A percentile compares a stretch with the other conserved stretches of the same genome.
Conservation (phyloP, 108 stramenopile genomes). For the Epithemia pelagica region DNA sequence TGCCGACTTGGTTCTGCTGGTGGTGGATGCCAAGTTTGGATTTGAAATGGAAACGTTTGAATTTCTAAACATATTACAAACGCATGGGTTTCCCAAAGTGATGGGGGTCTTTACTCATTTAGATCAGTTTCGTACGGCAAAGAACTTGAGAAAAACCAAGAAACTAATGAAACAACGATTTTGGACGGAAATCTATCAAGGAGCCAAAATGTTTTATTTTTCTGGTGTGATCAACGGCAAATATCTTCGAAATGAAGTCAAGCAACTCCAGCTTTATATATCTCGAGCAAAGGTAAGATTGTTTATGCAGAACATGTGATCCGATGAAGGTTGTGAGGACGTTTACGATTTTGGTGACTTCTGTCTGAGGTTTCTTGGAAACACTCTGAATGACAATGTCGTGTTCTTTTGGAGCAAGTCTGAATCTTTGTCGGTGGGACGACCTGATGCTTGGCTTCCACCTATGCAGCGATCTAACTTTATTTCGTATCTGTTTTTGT, state of each 20-base stretch:
- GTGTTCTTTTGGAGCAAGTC: background rate
- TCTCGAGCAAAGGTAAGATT: slow-evolving; percentile 73
- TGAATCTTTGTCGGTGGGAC: too few species aligned
- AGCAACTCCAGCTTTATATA: slow-evolving; percentile 83
- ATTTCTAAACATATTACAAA: slow-evolving; percentile 95
- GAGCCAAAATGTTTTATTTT: slow-evolving; percentile 98
- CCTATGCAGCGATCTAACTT: too few species aligned
- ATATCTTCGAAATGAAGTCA: slow-evolving; percentile 93
- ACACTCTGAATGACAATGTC: background rate
- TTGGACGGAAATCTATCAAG: slow-evolving; percentile 98
- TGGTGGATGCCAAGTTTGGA: slow-evolving; percentile 97
- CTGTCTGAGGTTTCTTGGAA: background rate
- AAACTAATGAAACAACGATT: slow-evolving; percentile 95
- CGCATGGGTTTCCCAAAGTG: slow-evolving; percentile 97
- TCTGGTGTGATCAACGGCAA: slow-evolving; percentile 91
- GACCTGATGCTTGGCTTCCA: too few species aligned
- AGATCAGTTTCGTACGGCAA: slow-evolving; percentile 88
- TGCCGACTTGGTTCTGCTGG: slow-evolving; percentile 93
- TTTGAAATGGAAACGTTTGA: slow-evolving; percentile 99
- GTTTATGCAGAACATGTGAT: background rate
- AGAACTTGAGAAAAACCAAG: slow-evolving; percentile 88
- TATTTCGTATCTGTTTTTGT: background rate
- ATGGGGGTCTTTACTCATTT: slow-evolving; percentile 98
- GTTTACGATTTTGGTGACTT: background rate
- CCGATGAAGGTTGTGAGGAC: background rate